A percentile compares a stretch with the other conserved stretches of the same genome.
phyloP scores from a whole-genome alignment of 306 rosid genomes.

The Trichosanthes cucumerina region DNA sequence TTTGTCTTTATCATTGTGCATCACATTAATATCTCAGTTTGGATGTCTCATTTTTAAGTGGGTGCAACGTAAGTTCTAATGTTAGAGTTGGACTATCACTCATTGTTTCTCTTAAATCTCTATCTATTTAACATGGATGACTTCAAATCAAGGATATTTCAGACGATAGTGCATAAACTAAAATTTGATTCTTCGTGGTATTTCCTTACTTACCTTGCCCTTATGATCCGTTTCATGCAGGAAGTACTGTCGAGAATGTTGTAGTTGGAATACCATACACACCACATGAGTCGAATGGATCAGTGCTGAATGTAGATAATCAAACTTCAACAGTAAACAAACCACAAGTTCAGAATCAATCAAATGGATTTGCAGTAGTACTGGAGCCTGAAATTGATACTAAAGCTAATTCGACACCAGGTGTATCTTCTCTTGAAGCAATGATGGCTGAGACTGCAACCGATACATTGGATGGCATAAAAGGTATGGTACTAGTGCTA shows the following conservation, averaged over 20 bases:
- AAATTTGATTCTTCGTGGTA: background rate
- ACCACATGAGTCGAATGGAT: slow-evolving; percentile 7
- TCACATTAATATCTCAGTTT: slow-evolving; percentile 1
- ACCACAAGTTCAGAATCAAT: background rate
- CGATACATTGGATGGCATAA: background rate
- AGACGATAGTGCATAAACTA: background rate
- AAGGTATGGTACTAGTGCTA: background rate
- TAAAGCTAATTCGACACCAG: background rate
- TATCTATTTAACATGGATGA: background rate
- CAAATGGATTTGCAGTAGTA: slow-evolving; percentile 1
- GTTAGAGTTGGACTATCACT: background rate
- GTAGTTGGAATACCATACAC: slow-evolving; percentile 9
- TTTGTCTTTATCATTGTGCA: background rate
- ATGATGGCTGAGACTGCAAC: background rate
- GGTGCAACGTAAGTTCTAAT: background rate
- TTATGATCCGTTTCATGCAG: background rate
- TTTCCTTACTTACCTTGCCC: background rate
- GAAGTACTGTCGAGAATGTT: background rate
- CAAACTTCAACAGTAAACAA: background rate
- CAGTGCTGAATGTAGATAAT: background rate
- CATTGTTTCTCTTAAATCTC: background rate
- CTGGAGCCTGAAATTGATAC: background rate
- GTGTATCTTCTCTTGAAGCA: slow-evolving; percentile 1
- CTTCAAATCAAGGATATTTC: background rate
- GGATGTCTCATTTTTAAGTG: background rate